These are phyloP conservation scores for Papiliotrema laurentii DNA, from an alignment of 1,284 basidiomycete genomes.

Conservation along the genomic window DNA sequence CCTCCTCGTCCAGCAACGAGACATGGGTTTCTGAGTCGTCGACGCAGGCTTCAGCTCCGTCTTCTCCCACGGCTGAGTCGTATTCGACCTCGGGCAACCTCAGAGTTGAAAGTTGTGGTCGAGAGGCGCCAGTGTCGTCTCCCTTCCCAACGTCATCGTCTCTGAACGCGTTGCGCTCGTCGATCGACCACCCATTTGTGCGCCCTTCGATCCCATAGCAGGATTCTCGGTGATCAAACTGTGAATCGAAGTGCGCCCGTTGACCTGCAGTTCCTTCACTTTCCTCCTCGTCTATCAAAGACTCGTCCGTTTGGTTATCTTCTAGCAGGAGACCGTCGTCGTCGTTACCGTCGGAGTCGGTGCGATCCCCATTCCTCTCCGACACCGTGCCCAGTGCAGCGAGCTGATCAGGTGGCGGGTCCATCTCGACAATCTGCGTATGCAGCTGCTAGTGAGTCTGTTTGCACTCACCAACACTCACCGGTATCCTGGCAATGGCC, in stretches of 20 bases:
- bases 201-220: neutral
- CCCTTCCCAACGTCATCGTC: neutral
- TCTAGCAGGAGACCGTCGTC: neutral
- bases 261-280: no score
- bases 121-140: no score
- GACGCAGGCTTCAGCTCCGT: no score
- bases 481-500: neutral
- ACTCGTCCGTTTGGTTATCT: neutral
- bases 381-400: no score
- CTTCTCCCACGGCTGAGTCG: no score
- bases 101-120: no score
- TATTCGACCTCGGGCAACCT: no score
- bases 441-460: neutral
- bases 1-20: no score
- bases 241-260: no score
- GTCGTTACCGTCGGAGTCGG: neutral
- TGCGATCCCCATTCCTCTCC: no score
- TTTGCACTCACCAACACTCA: neutral
- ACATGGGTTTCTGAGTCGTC: no score
- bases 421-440: neutral
- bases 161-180: neutral
- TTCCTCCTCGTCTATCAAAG: conserved; percentile 1
- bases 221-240: no score
- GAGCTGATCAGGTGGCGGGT: neutral
- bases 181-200: neutral